Evolutionary conservation across 768 basidiomycete genomes (phyloP), one percentile per base, ranked within the genome.

Genomic region (Mycena albidolilacea): DNA sequence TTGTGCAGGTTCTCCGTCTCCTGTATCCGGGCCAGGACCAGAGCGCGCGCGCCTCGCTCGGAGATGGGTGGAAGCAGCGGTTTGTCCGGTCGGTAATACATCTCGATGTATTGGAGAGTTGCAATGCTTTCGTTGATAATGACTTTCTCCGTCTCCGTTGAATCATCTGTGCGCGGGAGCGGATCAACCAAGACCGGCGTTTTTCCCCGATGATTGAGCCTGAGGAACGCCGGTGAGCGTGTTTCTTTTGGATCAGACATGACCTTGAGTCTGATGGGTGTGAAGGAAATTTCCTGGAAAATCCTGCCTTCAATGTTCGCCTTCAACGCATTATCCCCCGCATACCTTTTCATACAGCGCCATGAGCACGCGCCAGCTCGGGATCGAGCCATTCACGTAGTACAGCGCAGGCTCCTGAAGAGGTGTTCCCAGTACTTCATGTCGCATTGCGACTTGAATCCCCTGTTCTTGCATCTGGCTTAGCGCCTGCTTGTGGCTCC

Each of bases 21-120:
- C 50, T 81, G 80, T 5, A 80, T 73, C 21, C 77, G 77, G 5
- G 77, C 65, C 38, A 80, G 75, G 9, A 71, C 71, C 5, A 69
- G 59, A 12, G 78, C 79, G 15, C 73, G 70, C 2, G 74, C 70
- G 7, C 69, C 61, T 12, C 75, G 77, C 46, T 77, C 35, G 6
- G 70, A 62, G 19, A 78, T 46, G 19, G 70, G 76, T 19, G 80
- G 79, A n/a, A 80, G 76, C 1, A 81, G 74, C 37, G 77, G 77
- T 5, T 60, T 43, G 43, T 73, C 67, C 38, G 70, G 65, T 9
- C 65, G 71, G 64, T 80, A 65, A 46, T 77, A 79, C 21, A 74
- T 78, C 65, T 82, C 81, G 43, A 79, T 75, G 67, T 81, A 81
- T 14, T 78, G 75, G n/a, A 82, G 76, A 46, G 81, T 81, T 38